These are phyloP conservation scores for Aphanomyces euteiches DNA, from an alignment of 352 stramenopile genomes.

Conservation along the genomic window DNA sequence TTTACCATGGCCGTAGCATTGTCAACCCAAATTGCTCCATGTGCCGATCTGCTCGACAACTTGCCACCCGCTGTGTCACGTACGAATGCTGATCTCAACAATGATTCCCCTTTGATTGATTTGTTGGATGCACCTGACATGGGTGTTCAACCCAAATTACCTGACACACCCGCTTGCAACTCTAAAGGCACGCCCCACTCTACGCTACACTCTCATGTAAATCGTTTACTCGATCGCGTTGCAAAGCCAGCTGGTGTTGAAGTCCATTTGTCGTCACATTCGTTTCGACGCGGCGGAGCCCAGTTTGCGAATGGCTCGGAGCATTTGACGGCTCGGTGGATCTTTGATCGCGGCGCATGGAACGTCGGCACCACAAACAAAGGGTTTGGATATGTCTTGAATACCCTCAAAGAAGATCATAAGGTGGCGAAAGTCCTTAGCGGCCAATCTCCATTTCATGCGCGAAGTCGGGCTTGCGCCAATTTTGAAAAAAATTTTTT, in stretches of 20 bases:
- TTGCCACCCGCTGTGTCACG: slow-evolving; percentile 17
- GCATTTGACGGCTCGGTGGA: too few relatives aligned
- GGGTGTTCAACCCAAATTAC: neutral
- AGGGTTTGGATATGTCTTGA: too few relatives aligned
- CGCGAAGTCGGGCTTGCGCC: too few relatives aligned
- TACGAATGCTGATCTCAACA: neutral
- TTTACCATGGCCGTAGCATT: slow-evolving; percentile 31
- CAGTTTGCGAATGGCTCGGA: too few relatives aligned
- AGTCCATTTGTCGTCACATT: too few relatives aligned
- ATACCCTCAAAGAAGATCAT: neutral
- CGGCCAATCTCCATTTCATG: neutral
- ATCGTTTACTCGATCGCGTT: too few relatives aligned
- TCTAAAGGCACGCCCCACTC: neutral
- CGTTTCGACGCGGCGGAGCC: too few relatives aligned
- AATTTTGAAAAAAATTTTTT: too few relatives aligned
- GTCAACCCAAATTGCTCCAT: slow-evolving; percentile 30
- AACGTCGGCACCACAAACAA: too few relatives aligned
- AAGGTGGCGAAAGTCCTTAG: slow-evolving; percentile 1
- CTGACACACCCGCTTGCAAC: neutral
- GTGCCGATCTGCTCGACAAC: slow-evolving; percentile 21
- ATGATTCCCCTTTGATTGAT: neutral
- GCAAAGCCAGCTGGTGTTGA: too few relatives aligned
- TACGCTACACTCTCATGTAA: neutral
- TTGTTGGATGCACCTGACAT: neutral
- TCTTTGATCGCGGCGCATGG: too few relatives aligned